phyloP scores from a whole-genome alignment of 2,329 filamentous ascomycete species.

The Periconia digitata region DNA sequence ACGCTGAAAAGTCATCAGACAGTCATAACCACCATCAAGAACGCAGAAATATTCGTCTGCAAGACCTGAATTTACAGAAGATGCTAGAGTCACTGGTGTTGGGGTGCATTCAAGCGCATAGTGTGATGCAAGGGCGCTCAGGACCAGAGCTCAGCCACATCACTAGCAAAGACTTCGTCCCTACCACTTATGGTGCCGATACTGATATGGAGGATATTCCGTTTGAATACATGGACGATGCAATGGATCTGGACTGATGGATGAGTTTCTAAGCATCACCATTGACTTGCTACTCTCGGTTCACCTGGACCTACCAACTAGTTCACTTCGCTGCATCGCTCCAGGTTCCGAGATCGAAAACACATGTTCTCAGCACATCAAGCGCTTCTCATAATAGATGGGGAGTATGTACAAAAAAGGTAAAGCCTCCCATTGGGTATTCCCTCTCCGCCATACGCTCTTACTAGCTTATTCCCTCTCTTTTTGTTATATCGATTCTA shows the following conservation, averaged over 20 bases:
- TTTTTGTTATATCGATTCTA: not conserved
- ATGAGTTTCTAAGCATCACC: not conserved
- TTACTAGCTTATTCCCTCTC: too few species aligned
- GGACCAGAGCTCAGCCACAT: conserved; percentile 7
- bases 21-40: conserved; percentile 21
- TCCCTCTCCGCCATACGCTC: too few species aligned
- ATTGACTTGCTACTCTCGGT: conserved; percentile 1
- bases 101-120: conserved; percentile 62
- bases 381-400: not conserved
- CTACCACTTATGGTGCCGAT: conserved; percentile 5
- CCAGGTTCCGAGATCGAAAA: too few species aligned
- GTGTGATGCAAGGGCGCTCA: conserved; percentile 32
- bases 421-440: conserved; percentile 13
- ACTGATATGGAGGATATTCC: conserved; percentile 22
- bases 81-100: conserved; percentile 61
- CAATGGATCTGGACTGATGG: conserved; percentile 37
- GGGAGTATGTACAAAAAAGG: conserved; percentile 17
- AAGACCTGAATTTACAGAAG: conserved; percentile 62
- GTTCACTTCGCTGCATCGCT: too few species aligned
- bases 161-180: conserved; percentile 26
- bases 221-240: conserved; percentile 38
- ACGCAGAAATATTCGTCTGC: conserved; percentile 48
- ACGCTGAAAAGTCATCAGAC: conserved; percentile 42
- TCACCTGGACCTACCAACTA: not conserved
- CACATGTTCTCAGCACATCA: too few species aligned